Evolutionary conservation across 257 asterid genomes (phyloP), one percentile per base, ranked within the genome.

Genomic region (Dorcoceras hygrometricum): DNA sequence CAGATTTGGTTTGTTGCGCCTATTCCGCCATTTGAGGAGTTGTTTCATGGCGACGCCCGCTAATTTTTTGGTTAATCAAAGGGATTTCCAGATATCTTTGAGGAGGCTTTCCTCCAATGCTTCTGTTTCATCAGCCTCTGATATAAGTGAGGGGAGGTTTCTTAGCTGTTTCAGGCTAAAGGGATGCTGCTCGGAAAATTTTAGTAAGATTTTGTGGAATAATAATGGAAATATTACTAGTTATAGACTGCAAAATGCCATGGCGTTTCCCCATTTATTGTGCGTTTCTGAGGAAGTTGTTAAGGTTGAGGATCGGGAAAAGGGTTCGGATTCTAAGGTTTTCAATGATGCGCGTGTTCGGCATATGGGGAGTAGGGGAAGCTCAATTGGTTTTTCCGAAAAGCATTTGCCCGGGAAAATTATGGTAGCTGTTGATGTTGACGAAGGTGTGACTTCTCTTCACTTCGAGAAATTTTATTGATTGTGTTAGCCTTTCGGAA

Each of bases 391-490:
- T 50, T 65, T 71, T 66, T 61, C 61, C 22, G 74, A 61, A 29
- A 77, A 72, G 57, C 71, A 51, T 31, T 71, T 67, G 26, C 75
- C 73, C 24, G 79, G 85, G 73, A 83, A 76, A 74, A 53, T 82
- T 77, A 74, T 75, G 78, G 79, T 89, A 14, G 96, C 96, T 9
- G 96, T 89, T 75, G 96, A 89, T 78, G 90, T 89, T 53, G 98
- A 89, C 78, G 98, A 92, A 75, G 96, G 97, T 89, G 85, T 55
- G 5, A 19, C 60, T 39, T 59, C 58, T 19, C 62, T 22, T 50
- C 31, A 12, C 66, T 11, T 57, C 46, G 51, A 54, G 65, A 59
- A 14, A 48, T 11, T 65, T 1, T 39, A 39, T 39, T 3, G 50
- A 39, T 1, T 7, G 6, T 29, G 31, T 6, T 69, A 3, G 50